These are phyloP conservation scores for Oxyria digyna DNA, from an alignment of 148 eudicot species.

Conservation along the genomic window DNA sequence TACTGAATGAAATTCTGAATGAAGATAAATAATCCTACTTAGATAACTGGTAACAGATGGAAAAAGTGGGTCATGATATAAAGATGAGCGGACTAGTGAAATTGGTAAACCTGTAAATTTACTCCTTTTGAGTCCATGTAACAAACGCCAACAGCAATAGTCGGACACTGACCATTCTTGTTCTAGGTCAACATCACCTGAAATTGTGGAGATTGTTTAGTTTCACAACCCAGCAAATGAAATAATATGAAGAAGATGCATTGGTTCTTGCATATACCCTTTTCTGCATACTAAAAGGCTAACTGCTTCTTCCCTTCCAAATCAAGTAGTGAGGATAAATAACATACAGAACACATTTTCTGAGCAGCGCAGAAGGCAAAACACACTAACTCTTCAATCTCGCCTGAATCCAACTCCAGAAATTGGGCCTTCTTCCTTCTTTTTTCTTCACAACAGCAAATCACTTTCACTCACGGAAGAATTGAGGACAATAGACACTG, in stretches of 20 bases:
- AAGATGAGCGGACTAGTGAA: conserved; percentile 7
- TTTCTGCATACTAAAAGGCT: too few species aligned
- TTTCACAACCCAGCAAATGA: too few species aligned
- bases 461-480: conserved; percentile 8
- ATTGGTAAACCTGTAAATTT: conserved; percentile 72
- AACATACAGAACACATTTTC: too few species aligned
- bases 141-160: conserved; percentile 78
- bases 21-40: too few species aligned
- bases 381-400: too few species aligned
- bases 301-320: too few species aligned
- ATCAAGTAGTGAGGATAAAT: too few species aligned
- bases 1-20: too few species aligned
- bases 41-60: not conserved
- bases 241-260: not conserved
- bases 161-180: not conserved
- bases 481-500: too few species aligned
- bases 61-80: not conserved
- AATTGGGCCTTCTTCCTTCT: too few species aligned
- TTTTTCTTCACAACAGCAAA: not conserved
- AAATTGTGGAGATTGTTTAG: not conserved
- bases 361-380: too few species aligned
- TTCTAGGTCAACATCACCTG: not conserved
- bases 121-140: conserved; percentile 77
- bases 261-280: not conserved
- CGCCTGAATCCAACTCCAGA: too few species aligned